Base-by-base conservation (phyloP, 1,284 basidiomycete genomes). In the Fistulinella cinereoalba region DNA sequence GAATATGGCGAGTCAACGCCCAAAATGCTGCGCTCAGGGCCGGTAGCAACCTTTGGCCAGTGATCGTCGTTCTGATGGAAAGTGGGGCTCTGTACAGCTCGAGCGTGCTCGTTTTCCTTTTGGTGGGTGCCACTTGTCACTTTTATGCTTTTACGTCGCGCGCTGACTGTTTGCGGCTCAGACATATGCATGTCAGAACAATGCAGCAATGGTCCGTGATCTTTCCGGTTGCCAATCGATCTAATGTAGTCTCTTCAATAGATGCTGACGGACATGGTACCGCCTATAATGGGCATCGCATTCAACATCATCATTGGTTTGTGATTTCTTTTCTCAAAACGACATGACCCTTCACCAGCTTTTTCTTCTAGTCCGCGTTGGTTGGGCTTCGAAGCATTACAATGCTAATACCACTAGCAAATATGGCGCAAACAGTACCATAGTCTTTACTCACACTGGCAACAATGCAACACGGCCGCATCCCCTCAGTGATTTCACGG, bases 81-180 rank as follows among this genome's bases (percentile, higher is more conserved):
- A 50, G 48, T 24, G 48, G 48, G 15, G 48, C 48, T 4, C 25
- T 50, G 19, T 50, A 50, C 21, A 50, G 47, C n/a, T 50, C 49
- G 10, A 36, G 37, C 13, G 7, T 50, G 8, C 22, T 50, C 13
- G 23, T 44, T 23, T 43, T 50, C 27, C 49, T 50, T 23, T 5
- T 50, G 36, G 49, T 50, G 27, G 22, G 28, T 29, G 23, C 9
- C 13, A 7, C n/a, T n/a, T n/a, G n/a, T 36, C 1, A 5, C 31
- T n/a, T 46, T 4, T 10, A 16, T 6, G 6, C 25, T 27, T 10
- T 8, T 12, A 5, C 16, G 4, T 29, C n/a, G 10, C 15, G 33
- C 24, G n/a, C 18, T 4, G 23, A 27, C 19, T 24, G 15, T 16
- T 39, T 29, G 13, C 10, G 25, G 6, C 8, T 28, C 25, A 50